Evolutionary conservation across 441 rosid genomes (phyloP), one percentile per base, ranked within the genome.

Genomic region (Bruguiera hainesii): DNA sequence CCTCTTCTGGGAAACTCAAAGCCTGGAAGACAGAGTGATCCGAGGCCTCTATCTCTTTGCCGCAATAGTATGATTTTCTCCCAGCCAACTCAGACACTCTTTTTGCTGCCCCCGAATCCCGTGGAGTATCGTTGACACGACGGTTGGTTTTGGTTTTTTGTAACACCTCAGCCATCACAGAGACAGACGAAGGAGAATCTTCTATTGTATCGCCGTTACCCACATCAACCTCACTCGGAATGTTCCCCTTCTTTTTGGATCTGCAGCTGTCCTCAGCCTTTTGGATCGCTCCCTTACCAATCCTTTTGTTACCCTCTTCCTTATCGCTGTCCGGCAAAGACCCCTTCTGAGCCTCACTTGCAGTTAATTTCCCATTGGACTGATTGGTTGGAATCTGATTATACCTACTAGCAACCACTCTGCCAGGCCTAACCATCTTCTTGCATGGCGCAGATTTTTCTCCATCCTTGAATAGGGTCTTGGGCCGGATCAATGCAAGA

Each of bases 81-180:
- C 87, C 81, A 56, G 65, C 81, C 82, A 91, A 75, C 52, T 91
- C 97, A 0, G 91, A 84, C 71, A 87, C 94, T 73, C 99, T 81
- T 73, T 88, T 94, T 0, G 91, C 96, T 4, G 96, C 83, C 50
- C 98, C 97, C 2, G 98, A 94, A 65, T 89, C 97, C 65, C 97
- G 80, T n/a, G 97, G 98, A 35, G 92, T 94, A 51, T 84, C 91
- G 6, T 65, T 79, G 0, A 55, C 81, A 56, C 67, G 72, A 50
- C 89, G 80, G 42, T 59, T 73, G 10, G 87, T 91, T 77, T 81
- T 87, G 46, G 88, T 94, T 89, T 79, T 91, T 1, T 97, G 96
- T 50, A 94, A 69, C 69, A 65, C 75, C 39, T 75, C 80, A 0
- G 70, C 76, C 4, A 75, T 19, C 64, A 63, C 66, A 9, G 70